phyloP scores from a whole-genome alignment of 2,329 filamentous ascomycete genomes.

The Fusarium coffeatum region DNA sequence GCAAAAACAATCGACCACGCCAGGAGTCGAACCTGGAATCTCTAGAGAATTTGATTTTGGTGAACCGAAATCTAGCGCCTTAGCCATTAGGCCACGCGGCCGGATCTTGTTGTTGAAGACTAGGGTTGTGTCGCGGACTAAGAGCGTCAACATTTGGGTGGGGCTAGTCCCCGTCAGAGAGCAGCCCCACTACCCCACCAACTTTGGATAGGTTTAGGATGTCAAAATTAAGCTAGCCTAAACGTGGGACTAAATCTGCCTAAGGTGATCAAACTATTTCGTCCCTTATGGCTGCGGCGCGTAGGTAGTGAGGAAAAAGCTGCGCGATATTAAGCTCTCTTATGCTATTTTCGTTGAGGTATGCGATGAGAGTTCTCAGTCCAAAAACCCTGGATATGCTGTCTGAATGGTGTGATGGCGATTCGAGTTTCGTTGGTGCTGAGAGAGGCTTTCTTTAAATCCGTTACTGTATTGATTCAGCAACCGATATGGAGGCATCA shows the following conservation, averaged over 20 bases:
- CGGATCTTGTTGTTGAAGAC: conserved; percentile 17
- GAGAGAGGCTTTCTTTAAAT: accelerated
- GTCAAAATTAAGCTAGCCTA: not conserved
- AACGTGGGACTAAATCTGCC: accelerated
- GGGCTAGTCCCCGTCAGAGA: no score
- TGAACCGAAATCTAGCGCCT: conserved; percentile 53
- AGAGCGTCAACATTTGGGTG: not conserved
- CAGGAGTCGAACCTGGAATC: conserved; percentile 54
- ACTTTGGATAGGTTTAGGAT: accelerated
- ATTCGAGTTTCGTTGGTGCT: not conserved
- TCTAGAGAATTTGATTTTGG: conserved; percentile 43
- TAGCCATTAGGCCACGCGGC: conserved; percentile 54
- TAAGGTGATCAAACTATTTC: not conserved
- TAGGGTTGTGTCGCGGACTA: not conserved
- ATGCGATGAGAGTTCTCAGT: accelerated
- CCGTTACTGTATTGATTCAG: accelerated
- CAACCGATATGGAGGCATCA: accelerated
- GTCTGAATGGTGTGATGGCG: not conserved
- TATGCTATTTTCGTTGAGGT: accelerated
- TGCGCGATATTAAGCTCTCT: not conserved
- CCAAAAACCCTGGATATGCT: not conserved
- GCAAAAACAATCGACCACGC: conserved; percentile 45
- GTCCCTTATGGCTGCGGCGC: accelerated
- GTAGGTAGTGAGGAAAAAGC: not conserved
- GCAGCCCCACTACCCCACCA: not conserved